Evolutionary conservation across 192 early-diverging fungal species (phyloP), one percentile per base, ranked within the genome.

Genomic region (Haplosporangium gracile): DNA sequence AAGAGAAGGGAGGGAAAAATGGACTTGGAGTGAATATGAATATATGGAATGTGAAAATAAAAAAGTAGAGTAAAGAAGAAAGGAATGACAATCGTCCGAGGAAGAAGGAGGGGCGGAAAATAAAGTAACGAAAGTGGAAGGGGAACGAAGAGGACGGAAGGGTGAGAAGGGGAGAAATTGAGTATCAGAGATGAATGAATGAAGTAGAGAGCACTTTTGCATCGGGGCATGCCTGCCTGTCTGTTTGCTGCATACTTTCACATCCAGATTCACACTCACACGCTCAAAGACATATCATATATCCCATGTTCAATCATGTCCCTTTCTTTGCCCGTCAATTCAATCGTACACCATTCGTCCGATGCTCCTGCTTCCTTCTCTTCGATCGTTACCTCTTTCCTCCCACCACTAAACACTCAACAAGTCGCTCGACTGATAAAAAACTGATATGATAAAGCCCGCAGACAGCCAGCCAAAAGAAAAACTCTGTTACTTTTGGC

Each of bases 81-180:
- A 63, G 71, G 69, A 72, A 72, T 29, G 71, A 72, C 39, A 72
- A 29, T 72, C 71, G 39, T 51, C 71, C 71, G 71, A 72, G 71
- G 71, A 42, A 70, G 71, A 42, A 70, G 38, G 20, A 70, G 60
- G 29, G 60, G 60, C 60, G 60, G 60, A 65, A 70, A 70, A 72
- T 29, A 72, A 57, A 9, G 29, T 3, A 47, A 26, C n/a, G 69
- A 74, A 39, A 29, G 39, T 16, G 22, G 70, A 43, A 49, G 55
- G 9, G 55, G n/a, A 32, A 32, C 42, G 42, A 16, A 51, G 43
- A 11, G 29, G 34, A 29, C 22, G 55, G 74, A 29, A 32, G 29
- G 15, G 20, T 29, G 36, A 39, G 22, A 20, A 55, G 24, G 57
- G 51, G 29, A 4, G 60, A 8, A 65, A 0, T 4, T 13, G 60